Evolutionary conservation across 139 green algal genomes (phyloP), one percentile per base, ranked within the genome.

Genomic region (Eudorina sp.): DNA sequence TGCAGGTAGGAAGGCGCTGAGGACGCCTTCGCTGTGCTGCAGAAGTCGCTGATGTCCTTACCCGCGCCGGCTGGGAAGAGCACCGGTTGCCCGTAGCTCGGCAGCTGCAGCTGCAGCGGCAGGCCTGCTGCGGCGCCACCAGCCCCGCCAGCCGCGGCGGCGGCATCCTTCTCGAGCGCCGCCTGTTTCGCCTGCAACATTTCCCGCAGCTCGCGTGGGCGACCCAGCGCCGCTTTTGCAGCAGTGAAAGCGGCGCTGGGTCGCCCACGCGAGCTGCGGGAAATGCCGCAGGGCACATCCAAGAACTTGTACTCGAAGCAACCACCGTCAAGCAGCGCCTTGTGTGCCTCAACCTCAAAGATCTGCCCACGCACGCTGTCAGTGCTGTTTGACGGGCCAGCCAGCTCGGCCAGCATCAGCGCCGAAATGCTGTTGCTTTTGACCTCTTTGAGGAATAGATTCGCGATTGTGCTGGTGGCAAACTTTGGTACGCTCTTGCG

Each of bases 281-380:
- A 31, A 36, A 31, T 31, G 58, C n/a, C 6, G 58, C 18, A 69
- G 58, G 58, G 58, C 58, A 69, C 58, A 31, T 69, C 58, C 58
- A 69, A 21, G 58, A 69, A 69, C 58, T 69, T 69, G 58, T 69
- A 69, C 58, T 69, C 58, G 58, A 69, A 69, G 58, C 58, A n/a
- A 69, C 58, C 58, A 21, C 58, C 58, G 58, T 21, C 19, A 34
- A 69, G 58, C 58, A 69, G n/a, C 18, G 18, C 19, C 58, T 69
- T 69, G 58, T 69, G 58, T 69, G 58, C 58, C 18, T 31, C 18
- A 69, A 31, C 58, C 58, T 69, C 58, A n/a, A 69, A 69, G 58
- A 69, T 69, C 14, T 29, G 58, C 58, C 58, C 58, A 69, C 58
- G 58, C 58, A 21, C 9, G 58, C 58, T 69, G 58, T 14, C 19